phyloP scores from a whole-genome alignment of 176 grass and related monocot species.

The Hyparrhenia diplandra region DNA sequence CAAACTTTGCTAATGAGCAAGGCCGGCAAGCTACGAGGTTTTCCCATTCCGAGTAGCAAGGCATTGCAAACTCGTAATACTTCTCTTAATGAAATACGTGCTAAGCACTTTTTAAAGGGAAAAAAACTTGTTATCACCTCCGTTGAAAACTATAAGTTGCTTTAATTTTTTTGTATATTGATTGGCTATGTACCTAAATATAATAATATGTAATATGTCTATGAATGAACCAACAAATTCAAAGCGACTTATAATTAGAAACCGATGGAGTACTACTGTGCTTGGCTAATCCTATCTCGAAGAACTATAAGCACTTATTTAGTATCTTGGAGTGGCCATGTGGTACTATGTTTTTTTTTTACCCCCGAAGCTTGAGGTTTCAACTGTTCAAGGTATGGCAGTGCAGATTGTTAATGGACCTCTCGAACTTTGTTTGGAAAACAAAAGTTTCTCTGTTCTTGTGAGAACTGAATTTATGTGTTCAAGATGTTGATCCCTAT shows the following conservation, averaged over 20 bases:
- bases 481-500: not conserved
- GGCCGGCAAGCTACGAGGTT: not conserved
- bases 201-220: too few species aligned
- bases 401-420: not conserved
- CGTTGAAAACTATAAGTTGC: too few species aligned
- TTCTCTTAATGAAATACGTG: too few species aligned
- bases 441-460: not conserved
- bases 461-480: not conserved
- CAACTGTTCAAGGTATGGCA: not conserved
- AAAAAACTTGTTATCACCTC: too few species aligned
- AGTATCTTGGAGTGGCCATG: not conserved
- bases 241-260: too few species aligned
- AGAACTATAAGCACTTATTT: not conserved
- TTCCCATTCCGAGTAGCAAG: not conserved
- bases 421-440: not conserved
- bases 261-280: not conserved
- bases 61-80: not conserved
- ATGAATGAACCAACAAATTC: too few species aligned
- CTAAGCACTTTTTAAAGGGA: too few species aligned
- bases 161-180: too few species aligned
- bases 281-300: not conserved
- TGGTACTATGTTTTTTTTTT: not conserved
- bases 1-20: not conserved
- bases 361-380: not conserved
- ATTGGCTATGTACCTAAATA: too few species aligned